Evolutionary conservation across 2,329 filamentous ascomycete species (phyloP), one percentile per base, ranked within the genome.

Genomic region (Xylariaceae sp.): DNA sequence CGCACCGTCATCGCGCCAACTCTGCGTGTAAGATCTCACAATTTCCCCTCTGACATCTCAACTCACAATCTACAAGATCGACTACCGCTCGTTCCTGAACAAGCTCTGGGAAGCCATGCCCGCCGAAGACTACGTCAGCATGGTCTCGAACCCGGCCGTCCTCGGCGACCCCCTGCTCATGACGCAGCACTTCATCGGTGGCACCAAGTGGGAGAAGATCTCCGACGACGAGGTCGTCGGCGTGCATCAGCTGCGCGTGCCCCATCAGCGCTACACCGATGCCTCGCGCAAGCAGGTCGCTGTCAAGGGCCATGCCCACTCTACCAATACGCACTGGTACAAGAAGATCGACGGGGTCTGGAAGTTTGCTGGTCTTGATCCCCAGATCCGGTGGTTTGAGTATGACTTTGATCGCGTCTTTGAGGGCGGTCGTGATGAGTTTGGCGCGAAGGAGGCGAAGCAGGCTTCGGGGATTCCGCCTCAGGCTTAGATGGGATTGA

Each of bases 41-140:
- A 5, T 5, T 8, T 9, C 18, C 17, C 18, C 42, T 34, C 8
- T 13, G 4, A 15, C 18, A 23, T 9, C 23, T 13, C 34, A 37
- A 18, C 61, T 63, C n/a, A 63, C 52, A 51, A 7, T 1, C 5
- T 53, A 13, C 11, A 72, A 87, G 79, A 81, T 91, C 68, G 88
- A 92, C 78, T 92, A 92, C 80, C 83, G 82, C 54, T 79, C 80
- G 47, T 83, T 87, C 72, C 79, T 84, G 55, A 78, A 83, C 71
- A 81, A 81, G 69, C 71, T 82, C 58, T 87, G 83, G 83, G 79
- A 82, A 53, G 77, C 79, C 53, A 86, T 87, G 82, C 76, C 81
- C 1, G 81, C 82, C 0, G 78, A 81, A 2, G 82, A 86, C n/a
- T 88, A 80, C 74, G 75, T 87, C 69, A 68, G 72, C 63, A 86